Evolutionary conservation across 2,329 filamentous ascomycete species (phyloP), one percentile per base, ranked within the genome.

Genomic region (Amylocarpus encephaloides): DNA sequence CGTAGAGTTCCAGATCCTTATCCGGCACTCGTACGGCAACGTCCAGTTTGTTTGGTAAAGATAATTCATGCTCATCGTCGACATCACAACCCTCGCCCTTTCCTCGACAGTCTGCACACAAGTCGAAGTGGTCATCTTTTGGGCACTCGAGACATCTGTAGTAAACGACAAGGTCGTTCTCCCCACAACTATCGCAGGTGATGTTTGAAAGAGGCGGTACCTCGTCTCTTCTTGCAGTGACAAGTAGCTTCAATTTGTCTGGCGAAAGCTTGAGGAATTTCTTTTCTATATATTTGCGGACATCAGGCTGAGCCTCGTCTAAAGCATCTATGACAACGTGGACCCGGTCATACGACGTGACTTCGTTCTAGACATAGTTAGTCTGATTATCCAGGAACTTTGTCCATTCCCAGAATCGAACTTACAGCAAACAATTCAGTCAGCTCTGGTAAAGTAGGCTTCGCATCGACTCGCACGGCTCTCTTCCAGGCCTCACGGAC

Each of bases 281-380:
- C 22, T 7, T 26, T 26, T 54, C 50, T 3, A 58, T 42, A n/a
- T 49, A 51, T 12, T 19, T 12, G 9, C 50, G 49, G 6, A 49
- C 45, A 3, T 52, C 52, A 2, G 46, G 30, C 7, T 48, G 43
- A 10, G 48, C 47, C 35, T 59, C 55, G 18, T 57, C 56, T 6
- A 60, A 36, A 2, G 41, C 53, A 48, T 59, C 55, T 15, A 58
- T 43, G 11, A 60, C 40, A 7, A 60, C 41, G 40, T 49, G 51
- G 1, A 55, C 43, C 38, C 40, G 43, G 10, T 53, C 42, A 41
- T 64, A 68, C 1, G 13, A 15, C 9, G 48, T 33, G 6, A 54
- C 16, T 43, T 54, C 52, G 11, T 43, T 42, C 49, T 51, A 12
- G 22, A 34, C 6, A 10, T 5, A 12, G 19, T 40, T 44, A 35